These are phyloP conservation scores for Fagopyrum tataricum DNA, from an alignment of 148 eudicot genomes.

Conservation along the genomic window DNA sequence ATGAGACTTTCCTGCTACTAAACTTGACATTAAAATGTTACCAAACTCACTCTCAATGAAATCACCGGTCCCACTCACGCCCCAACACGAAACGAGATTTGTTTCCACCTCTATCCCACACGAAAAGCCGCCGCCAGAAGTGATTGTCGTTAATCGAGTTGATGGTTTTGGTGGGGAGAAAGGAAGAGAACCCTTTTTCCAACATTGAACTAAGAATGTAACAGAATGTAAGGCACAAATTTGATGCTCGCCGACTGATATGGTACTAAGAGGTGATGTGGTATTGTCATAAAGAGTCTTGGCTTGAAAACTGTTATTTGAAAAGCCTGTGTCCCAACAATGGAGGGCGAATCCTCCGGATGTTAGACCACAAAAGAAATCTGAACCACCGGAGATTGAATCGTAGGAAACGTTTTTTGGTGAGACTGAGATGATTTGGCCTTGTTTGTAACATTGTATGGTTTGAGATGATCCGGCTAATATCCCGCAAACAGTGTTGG, in stretches of 20 bases:
- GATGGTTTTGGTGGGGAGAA: conserved; percentile 3
- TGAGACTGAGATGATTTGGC: conserved; percentile 17
- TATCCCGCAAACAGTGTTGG: conserved; percentile 38
- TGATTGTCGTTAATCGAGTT: conserved; percentile 21
- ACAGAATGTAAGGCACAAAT: conserved; percentile 37
- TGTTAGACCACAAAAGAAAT: conserved; percentile 35
- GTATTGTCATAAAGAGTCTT: conserved; percentile 22
- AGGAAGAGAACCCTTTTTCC: conserved; percentile 19
- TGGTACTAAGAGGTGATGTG: conserved; percentile 19
- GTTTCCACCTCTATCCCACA: conserved; percentile 37
- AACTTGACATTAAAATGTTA: conserved; percentile 31
- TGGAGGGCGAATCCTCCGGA: conserved; percentile 33
- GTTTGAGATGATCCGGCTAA: conserved; percentile 31
- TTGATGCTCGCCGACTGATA: conserved; percentile 28
- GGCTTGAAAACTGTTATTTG: conserved; percentile 17
- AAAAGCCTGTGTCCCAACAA: conserved; percentile 38
- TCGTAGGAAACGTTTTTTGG: conserved; percentile 31
- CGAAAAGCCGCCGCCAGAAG: conserved; percentile 50
- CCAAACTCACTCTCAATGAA: conserved; percentile 39
- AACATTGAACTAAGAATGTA: conserved; percentile 26
- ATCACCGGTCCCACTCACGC: conserved; percentile 40
- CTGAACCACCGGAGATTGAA: conserved; percentile 39
- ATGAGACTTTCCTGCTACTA: conserved; percentile 48
- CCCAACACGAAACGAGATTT: conserved; percentile 42
- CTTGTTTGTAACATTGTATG: conserved; percentile 35